Evolutionary conservation across 352 stramenopile species (phyloP), one percentile per base, ranked within the genome.

Genomic region (Pythium brachiatum): DNA sequence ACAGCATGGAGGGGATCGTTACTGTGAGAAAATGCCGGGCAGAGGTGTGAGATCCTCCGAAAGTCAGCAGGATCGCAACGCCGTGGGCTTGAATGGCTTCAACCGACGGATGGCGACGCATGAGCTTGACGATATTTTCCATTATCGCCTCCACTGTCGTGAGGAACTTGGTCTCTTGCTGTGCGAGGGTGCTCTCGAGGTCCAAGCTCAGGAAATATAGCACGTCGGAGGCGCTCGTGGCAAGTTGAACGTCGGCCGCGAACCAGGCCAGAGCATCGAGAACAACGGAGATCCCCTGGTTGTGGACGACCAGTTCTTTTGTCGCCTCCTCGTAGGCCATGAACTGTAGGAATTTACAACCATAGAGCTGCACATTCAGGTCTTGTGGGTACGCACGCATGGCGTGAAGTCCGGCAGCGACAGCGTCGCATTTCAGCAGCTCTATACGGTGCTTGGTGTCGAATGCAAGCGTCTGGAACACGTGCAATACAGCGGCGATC

Each of bases 301-400:
- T 38, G 3, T 67, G 48, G n/a, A 68, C 29, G n/a, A 91, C 78
- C 2, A 61, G 59, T 13, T 78, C 60, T 57, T 83, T 91, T 26
- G 71, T 69, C 11, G 73, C 61, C 15, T 89, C 75, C 44, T 91
- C 83, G 26, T 85, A 78, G 7, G 69, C 68, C 75, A 93, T 86
- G 34, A 79, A 73, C 64, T 87, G 81, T 2, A 93, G 66, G 29
- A 93, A 87, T 47, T 86, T 83, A 61, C 78, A 89, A 7, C 76
- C 74, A 51, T 66, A 73, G 1, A 83, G 43, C 48, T 89, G 80
- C 6, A 90, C 65, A 0, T 57, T 44, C 18, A 74, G 56, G 6
- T 78, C 70, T 0, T 21, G 64, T 0, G 48, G 26, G 9, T 85
- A 72, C 0, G 41, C 57, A 11, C 69, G 48, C 76, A 91, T 84